Evolutionary conservation across 2,329 filamentous ascomycete genomes (phyloP).

Genomic region (Kalmusia sp.): DNA sequence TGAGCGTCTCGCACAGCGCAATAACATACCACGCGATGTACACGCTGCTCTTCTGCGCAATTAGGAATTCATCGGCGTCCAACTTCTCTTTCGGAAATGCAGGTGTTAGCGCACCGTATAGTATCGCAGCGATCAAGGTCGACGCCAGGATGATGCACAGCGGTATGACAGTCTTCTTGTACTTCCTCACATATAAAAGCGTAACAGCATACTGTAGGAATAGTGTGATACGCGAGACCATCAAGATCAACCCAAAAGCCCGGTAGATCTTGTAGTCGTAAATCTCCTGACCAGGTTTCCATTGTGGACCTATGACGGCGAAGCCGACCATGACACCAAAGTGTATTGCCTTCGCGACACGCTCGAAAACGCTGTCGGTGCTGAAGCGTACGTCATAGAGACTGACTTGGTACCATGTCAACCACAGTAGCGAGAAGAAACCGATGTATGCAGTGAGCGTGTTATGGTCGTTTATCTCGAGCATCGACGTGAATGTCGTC

Average conservation of each 20-base stretch:
- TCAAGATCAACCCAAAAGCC: too few species aligned
- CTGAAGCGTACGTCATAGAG: constrained; percentile 72
- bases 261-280: too few species aligned
- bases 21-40: constrained; percentile 63
- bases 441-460: constrained; percentile 55
- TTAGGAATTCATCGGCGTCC: too few species aligned
- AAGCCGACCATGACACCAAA: constrained; percentile 71
- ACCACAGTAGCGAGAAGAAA: constrained; percentile 68
- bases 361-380: constrained; percentile 69
- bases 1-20: constrained; percentile 36
- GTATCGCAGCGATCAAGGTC: too few species aligned
- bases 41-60: constrained; percentile 43
- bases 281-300: constrained; percentile 45
- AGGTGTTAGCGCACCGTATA: too few species aligned
- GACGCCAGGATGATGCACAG: too few species aligned
- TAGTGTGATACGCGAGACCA: too few species aligned
- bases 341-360: constrained; percentile 64
- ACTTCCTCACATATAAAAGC: too few species aligned
- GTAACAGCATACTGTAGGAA: too few species aligned
- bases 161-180: too few species aligned
- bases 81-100: background rate
- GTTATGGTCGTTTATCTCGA: constrained; percentile 61
- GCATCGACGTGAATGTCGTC: constrained; percentile 65
- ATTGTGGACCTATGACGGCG: constrained; percentile 62
- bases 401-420: constrained; percentile 71